Evolutionary conservation across 2,329 filamentous ascomycete species (phyloP), one percentile per base, ranked within the genome.

Genomic region (Tothia fuscella): DNA sequence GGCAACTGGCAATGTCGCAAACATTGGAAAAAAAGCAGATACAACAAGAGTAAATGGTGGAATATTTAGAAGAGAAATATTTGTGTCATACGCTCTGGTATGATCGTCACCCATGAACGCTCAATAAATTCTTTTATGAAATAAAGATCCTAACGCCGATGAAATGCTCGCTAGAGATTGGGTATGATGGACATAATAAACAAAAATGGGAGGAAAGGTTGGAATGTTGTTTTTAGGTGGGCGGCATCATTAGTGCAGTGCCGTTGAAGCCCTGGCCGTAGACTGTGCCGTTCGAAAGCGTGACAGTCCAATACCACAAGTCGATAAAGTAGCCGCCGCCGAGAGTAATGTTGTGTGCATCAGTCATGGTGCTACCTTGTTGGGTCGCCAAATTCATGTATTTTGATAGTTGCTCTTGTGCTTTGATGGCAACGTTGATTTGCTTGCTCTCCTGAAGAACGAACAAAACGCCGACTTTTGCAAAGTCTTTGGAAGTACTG

Each of bases 381-480:
- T 4, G 46, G 5, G 35, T 36, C 4, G 48, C 55, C 12, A 36
- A 46, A 5, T 44, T 40, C 41, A 62, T 53, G 36, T 53, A 60
- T 2, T 39, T 49, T 43, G 66, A 61, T 21, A 70, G 51, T 5
- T 55, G 56, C 31, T 61, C 57, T 44, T 70, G 66, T 25, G 66
- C 67, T 9, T 48, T 58, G 5, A 61, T 60, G 1, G 65, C 66
- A 3, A 49, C 50, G 34, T 62, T 52, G 2, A 69, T 45, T 24
- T 59, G 51, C 4, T 56, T 53, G 5, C 58, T 59, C 21, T 60
- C 55, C 46, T 69, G 64, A 12, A 70, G 52, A 10, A 67, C 56
- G 28, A 65, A 59, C 4, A 70, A 57, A 12, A 70, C 61, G 12
- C 61, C 60, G 13, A 64, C 49, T 17, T 65, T 59, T 2, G 66